A percentile compares a stretch with the other conserved stretches of the same genome.
phyloP scores from a whole-genome alignment of 2,329 filamentous ascomycete genomes.

The Aspergillus fructus region DNA sequence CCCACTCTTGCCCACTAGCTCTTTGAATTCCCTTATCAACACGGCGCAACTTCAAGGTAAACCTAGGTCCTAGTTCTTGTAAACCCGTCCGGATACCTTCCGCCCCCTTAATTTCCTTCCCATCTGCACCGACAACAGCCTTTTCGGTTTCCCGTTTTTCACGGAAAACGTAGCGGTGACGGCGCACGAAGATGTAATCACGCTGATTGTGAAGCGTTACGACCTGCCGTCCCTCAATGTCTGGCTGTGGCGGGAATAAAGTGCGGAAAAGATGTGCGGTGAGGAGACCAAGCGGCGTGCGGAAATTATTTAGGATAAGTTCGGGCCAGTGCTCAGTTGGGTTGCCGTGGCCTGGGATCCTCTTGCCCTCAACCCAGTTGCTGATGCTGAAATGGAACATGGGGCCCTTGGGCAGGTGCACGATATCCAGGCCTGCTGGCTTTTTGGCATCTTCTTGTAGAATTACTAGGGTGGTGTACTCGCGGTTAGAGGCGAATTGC shows the following conservation, averaged over 20 bases:
- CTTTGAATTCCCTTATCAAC: conserved; percentile 85
- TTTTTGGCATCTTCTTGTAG: conserved; percentile 87
- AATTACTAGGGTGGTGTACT: conserved; percentile 80
- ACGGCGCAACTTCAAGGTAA: conserved; percentile 84
- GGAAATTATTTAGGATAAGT: conserved; percentile 89
- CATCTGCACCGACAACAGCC: conserved; percentile 76
- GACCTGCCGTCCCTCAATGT: conserved; percentile 83
- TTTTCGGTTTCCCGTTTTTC: conserved; percentile 87
- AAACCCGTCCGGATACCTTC: conserved; percentile 83
- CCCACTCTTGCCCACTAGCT: conserved; percentile 80
- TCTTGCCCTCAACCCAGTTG: conserved; percentile 86
- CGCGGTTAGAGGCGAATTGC: conserved; percentile 75
- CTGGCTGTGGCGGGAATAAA: conserved; percentile 76
- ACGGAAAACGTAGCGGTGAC: conserved; percentile 89
- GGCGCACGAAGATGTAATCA: conserved; percentile 90
- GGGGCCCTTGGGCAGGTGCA: conserved; percentile 79
- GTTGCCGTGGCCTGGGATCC: conserved; percentile 85
- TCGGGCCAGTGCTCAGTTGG: conserved; percentile 89
- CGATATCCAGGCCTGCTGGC: conserved; percentile 76
- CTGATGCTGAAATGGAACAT: conserved; percentile 91
- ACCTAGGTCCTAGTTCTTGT: conserved; percentile 82
- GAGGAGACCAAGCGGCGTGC: conserved; percentile 83
- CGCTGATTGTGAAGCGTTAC: conserved; percentile 92
- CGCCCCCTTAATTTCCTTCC: conserved; percentile 78
- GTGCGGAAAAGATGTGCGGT: conserved; percentile 81